Conservation (phyloP, 345 rosid species). For the Toxicodendron radicans region DNA sequence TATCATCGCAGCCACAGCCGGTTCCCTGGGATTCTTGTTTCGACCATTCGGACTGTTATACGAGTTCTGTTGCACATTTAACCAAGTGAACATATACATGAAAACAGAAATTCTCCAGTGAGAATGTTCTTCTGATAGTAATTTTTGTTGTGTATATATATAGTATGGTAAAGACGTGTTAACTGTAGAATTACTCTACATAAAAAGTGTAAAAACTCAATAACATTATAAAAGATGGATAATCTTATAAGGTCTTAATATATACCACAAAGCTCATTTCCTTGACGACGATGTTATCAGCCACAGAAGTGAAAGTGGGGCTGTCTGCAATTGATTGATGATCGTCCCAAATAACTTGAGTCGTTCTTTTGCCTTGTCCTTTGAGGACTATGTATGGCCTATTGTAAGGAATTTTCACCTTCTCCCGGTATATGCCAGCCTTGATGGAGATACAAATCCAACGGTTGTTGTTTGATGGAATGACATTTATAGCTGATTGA, state of each 20-base stretch:
- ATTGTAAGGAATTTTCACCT: slow-evolving; percentile 59
- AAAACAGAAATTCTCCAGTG: no score
- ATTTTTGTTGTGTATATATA: no score
- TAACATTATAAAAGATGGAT: neutral
- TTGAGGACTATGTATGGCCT: slow-evolving; percentile 62
- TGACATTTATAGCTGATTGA: slow-evolving; percentile 58
- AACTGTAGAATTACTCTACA: no score
- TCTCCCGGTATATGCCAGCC: slow-evolving; percentile 66
- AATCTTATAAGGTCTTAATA: neutral
- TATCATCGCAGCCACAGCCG: slow-evolving; percentile 72
- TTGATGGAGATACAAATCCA: slow-evolving; percentile 58
- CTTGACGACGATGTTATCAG: slow-evolving; percentile 59
- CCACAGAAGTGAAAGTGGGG: slow-evolving; percentile 66
- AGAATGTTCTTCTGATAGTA: no score
- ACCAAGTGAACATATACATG: neutral
- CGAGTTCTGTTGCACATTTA: slow-evolving; percentile 48
- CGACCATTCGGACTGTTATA: slow-evolving; percentile 43
- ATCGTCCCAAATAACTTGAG: slow-evolving; percentile 68
- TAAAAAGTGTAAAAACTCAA: no score
- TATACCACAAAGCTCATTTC: slow-evolving; percentile 58
- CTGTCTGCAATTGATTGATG: slow-evolving; percentile 39
- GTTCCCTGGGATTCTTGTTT: slow-evolving; percentile 34
- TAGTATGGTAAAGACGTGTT: no score
- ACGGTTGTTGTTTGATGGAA: slow-evolving; percentile 42
- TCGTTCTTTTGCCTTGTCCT: slow-evolving; percentile 55